Evolutionary conservation across 495 filamentous ascomycete species (phyloP).

Genomic region (Penicillium paradoxum): DNA sequence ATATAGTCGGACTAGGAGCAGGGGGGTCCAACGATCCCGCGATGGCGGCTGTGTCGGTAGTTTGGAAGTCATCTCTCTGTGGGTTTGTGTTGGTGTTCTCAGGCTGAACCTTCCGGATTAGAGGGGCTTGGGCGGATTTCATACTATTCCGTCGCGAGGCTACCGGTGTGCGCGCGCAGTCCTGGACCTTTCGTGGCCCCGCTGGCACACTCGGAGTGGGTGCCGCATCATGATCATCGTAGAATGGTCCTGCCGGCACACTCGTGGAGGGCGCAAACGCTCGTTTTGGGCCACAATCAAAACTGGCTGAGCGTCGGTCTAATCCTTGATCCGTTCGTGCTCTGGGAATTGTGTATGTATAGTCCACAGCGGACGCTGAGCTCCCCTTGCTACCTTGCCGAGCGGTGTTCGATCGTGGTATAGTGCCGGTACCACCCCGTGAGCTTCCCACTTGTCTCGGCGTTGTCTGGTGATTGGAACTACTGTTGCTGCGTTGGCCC

Average conservation of each 20-base stretch:
- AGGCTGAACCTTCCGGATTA: slow-evolving; percentile 27
- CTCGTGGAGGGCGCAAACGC: slow-evolving; percentile 21
- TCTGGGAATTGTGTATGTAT: slow-evolving; percentile 40
- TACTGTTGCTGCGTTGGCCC: slow-evolving; percentile 74
- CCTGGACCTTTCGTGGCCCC: slow-evolving; percentile 57
- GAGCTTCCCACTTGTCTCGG: slow-evolving; percentile 61
- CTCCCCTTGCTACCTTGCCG: slow-evolving; percentile 70
- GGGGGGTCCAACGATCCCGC: slow-evolving; percentile 35
- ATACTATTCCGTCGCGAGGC: slow-evolving; percentile 55
- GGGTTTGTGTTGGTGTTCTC: slow-evolving; percentile 39
- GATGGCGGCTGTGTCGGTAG: too few relatives aligned
- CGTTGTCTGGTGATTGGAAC: slow-evolving; percentile 64
- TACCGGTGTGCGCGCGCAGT: slow-evolving; percentile 37
- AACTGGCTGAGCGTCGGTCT: slow-evolving; percentile 68
- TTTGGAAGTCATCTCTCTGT: slow-evolving; percentile 26
- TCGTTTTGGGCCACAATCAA: slow-evolving; percentile 57
- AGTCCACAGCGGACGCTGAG: slow-evolving; percentile 64
- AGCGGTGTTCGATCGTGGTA: slow-evolving; percentile 29
- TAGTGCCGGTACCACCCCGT: slow-evolving; percentile 30
- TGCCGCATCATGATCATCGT: slow-evolving; percentile 71
- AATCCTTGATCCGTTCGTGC: slow-evolving; percentile 51
- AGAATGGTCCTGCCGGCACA: slow-evolving; percentile 33
- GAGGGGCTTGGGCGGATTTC: slow-evolving; percentile 54
- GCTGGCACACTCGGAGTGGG: slow-evolving; percentile 82
- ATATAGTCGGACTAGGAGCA: slow-evolving; percentile 51